Conservation (phyloP, 106 monocot genomes). For the Acorus gramineus region DNA sequence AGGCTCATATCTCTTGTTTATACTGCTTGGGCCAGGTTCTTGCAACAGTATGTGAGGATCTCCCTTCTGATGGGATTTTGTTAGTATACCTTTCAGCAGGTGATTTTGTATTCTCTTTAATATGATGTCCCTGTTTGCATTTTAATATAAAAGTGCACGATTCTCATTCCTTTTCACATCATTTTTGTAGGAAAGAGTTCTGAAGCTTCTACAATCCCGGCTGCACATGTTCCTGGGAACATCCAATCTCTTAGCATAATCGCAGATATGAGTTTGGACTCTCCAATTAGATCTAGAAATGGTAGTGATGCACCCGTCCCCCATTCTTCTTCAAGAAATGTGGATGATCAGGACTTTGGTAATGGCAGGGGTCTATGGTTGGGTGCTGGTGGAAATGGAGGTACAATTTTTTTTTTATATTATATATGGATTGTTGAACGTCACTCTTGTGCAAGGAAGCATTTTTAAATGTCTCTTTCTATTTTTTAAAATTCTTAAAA, state of each 20-base stretch:
- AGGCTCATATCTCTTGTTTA: no score
- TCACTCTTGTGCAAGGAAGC: no score
- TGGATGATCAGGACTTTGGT: constrained; percentile 8
- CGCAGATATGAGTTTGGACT: constrained; percentile 12
- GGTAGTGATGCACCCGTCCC: neutral
- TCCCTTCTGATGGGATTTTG: constrained; percentile 72
- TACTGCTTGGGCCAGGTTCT: constrained; percentile 47
- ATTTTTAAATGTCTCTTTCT: no score
- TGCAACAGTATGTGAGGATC: constrained; percentile 82
- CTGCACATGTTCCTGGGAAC: constrained; percentile 21
- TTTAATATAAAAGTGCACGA: constrained; percentile 16
- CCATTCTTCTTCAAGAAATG: constrained; percentile 11
- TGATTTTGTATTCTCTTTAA: no score
- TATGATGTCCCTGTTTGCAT: no score
- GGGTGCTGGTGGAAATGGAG: constrained; percentile 50
- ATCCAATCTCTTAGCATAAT: constrained; percentile 8
- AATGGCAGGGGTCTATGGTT: constrained; percentile 43
- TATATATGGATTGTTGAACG: neutral
- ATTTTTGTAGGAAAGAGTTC: constrained; percentile 34
- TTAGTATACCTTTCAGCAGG: constrained; percentile 76
- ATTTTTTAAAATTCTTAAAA: no score
- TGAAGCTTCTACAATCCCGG: constrained; percentile 21
- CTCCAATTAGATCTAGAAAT: constrained; percentile 10
- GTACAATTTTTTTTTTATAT: constrained; percentile 11
- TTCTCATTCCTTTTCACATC: neutral